Evolutionary conservation across 73 alveolate genomes (phyloP).

Genomic region (Paramecium octaurelia): DNA sequence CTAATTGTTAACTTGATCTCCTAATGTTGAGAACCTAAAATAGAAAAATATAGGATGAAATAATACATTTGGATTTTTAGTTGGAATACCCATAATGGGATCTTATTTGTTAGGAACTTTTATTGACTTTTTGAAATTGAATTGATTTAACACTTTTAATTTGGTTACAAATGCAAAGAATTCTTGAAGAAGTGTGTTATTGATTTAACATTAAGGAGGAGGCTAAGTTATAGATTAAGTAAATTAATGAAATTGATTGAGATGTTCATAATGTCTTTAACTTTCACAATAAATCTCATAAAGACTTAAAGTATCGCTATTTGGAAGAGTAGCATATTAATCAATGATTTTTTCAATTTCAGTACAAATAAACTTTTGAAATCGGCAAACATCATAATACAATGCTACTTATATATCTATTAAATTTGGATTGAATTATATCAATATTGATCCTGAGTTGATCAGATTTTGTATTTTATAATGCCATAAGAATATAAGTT

Average conservation of each 20-base stretch:
- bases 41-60: background rate
- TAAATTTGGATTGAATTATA: background rate
- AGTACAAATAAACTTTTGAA: conserved; percentile 13
- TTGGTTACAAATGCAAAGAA: conserved; percentile 8
- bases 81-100: conserved; percentile 45
- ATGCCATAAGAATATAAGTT: conserved; percentile 44
- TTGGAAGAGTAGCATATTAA: conserved; percentile 40
- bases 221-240: background rate
- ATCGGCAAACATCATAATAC: background rate
- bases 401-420: background rate
- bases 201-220: background rate
- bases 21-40: background rate
- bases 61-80: conserved; percentile 21
- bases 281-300: conserved; percentile 8
- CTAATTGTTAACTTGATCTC: background rate
- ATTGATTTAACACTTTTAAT: conserved; percentile 5
- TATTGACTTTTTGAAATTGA: background rate
- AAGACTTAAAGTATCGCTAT: conserved; percentile 20
- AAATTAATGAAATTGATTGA: background rate
- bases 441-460: background rate
- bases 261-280: background rate
- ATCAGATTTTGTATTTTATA: conserved; percentile 7
- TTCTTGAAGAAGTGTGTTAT: background rate
- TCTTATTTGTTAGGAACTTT: conserved; percentile 44
- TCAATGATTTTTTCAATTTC: conserved; percentile 28